Conservation (phyloP, 768 basidiomycete genomes). For the Daedalea quercina region DNA sequence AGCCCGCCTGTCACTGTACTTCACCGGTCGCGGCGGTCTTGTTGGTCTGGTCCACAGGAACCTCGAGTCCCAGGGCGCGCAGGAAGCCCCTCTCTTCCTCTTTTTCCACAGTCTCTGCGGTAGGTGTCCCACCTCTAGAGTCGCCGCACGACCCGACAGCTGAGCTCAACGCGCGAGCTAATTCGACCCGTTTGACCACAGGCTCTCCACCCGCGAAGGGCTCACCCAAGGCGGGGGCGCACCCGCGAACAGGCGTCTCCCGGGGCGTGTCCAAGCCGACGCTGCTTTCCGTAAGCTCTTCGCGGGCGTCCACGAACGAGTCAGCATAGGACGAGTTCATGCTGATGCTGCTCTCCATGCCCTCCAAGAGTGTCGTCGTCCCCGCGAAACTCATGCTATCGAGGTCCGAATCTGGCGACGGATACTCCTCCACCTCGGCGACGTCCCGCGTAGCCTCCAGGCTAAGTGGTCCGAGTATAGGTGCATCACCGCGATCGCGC, state of each 20-base stretch:
- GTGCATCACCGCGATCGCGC: constrained; percentile 2
- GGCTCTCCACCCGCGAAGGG: neutral
- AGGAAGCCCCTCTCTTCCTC: constrained; percentile 19
- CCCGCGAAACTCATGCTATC: constrained; percentile 24
- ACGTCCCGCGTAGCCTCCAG: neutral
- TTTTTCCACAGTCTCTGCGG: neutral
- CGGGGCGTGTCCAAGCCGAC: too few relatives aligned
- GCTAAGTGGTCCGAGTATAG: constrained; percentile 1
- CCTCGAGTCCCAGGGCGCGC: constrained; percentile 18
- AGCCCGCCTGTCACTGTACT: too few relatives aligned
- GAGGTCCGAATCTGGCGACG: constrained; percentile 13
- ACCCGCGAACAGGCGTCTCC: too few relatives aligned
- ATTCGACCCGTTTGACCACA: neutral
- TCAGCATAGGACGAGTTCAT: neutral
- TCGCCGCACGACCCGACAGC: neutral
- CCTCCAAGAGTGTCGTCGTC: constrained; percentile 2
- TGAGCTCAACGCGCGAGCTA: neutral
- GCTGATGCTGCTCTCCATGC: neutral
- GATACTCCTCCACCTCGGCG: constrained; percentile 11
- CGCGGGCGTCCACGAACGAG: neutral
- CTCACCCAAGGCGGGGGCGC: neutral
- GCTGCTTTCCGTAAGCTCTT: neutral
- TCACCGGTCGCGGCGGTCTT: too few relatives aligned
- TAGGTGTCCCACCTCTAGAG: neutral
- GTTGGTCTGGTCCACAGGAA: neutral